Evolutionary conservation across 352 stramenopile genomes (phyloP).

Genomic region (Globisporangium nagaii): DNA sequence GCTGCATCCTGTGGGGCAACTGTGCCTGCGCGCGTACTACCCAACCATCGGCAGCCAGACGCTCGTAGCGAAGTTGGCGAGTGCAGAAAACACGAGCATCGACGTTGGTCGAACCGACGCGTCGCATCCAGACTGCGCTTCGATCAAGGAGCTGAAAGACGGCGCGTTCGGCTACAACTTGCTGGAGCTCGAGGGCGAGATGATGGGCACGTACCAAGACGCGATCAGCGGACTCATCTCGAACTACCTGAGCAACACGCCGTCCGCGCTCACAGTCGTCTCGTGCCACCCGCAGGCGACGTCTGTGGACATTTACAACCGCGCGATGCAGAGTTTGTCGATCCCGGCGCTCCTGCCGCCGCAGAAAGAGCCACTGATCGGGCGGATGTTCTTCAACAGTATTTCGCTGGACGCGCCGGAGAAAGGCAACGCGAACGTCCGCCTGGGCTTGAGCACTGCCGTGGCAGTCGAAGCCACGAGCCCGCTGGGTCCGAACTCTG

Average conservation of each 20-base stretch:
- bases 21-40: conserved; percentile 65
- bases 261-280: conserved; percentile 51
- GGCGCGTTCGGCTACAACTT: conserved; percentile 62
- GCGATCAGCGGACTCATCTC: conserved; percentile 73
- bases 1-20: conserved; percentile 49
- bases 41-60: conserved; percentile 26
- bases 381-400: conserved; percentile 55
- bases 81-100: conserved; percentile 28
- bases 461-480: conserved; percentile 67
- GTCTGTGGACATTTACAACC: conserved; percentile 62
- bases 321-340: conserved; percentile 62
- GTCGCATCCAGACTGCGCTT: conserved; percentile 57
- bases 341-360: conserved; percentile 59
- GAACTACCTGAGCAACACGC: conserved; percentile 63
- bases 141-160: conserved; percentile 15
- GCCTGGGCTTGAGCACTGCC: conserved; percentile 36
- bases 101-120: conserved; percentile 30
- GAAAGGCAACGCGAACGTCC: conserved; percentile 35
- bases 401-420: conserved; percentile 47
- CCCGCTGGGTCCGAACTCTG: conserved; percentile 53
- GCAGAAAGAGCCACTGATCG: conserved; percentile 53
- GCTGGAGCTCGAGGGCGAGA: conserved; percentile 57
- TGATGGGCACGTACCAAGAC: conserved; percentile 52
- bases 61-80: conserved; percentile 54
- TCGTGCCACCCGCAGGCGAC: conserved; percentile 56